phyloP scores from a whole-genome alignment of 2,329 filamentous ascomycete genomes.

The Paraconiothyrium sp. region DNA sequence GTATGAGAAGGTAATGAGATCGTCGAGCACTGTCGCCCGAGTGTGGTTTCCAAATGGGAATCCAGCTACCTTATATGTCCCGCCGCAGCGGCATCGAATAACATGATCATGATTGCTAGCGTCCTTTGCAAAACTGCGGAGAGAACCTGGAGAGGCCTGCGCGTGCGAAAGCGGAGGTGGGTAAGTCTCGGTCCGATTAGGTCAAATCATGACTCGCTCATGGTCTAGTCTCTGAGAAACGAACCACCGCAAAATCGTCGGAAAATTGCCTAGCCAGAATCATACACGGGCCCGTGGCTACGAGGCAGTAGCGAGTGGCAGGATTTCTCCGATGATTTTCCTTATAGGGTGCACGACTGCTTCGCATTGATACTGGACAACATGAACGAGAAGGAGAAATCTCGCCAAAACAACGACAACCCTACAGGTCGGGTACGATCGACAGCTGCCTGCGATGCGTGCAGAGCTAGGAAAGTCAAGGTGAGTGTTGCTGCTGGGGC shows the following conservation, averaged over 20 bases:
- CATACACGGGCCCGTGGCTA: neutral
- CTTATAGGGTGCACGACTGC: neutral
- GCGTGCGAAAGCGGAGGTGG: neutral
- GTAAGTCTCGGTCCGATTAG: neutral
- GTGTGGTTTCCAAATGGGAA: neutral
- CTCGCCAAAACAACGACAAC: slow-evolving; percentile 12
- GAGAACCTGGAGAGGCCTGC: slow-evolving; percentile 7
- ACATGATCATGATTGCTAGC: neutral
- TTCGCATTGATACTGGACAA: slow-evolving; percentile 2
- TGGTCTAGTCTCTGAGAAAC: neutral
- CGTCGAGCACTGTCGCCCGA: neutral
- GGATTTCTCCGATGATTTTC: neutral
- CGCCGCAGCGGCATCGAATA: slow-evolving; percentile 5
- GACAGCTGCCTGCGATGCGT: slow-evolving; percentile 32
- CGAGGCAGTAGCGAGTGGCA: neutral
- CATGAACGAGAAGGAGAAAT: slow-evolving; percentile 8
- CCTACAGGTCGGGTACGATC: slow-evolving; percentile 20
- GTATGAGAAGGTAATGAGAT: neutral
- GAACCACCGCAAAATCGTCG: slow-evolving; percentile 1
- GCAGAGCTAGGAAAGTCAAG: slow-evolving; percentile 33
- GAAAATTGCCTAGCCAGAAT: neutral
- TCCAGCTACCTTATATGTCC: neutral
- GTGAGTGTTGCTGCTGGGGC: slow-evolving; percentile 15
- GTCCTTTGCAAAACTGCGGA: neutral
- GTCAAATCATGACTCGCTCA: neutral